Base-by-base conservation (phyloP, 2,329 filamentous ascomycete species). In the Aureobasidium sp. region DNA sequence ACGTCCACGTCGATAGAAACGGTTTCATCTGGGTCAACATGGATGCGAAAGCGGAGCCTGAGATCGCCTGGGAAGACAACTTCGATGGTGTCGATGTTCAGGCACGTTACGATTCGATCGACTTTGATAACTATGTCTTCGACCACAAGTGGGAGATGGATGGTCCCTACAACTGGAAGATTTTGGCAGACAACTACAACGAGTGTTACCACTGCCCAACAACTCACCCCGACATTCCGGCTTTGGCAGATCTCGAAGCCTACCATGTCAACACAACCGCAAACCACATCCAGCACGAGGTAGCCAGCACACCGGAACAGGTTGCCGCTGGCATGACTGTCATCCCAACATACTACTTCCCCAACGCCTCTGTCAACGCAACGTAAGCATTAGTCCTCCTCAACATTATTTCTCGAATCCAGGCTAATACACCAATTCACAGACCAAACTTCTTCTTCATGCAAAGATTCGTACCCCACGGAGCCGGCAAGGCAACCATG, bases 401-500 rank as follows among this genome's bases (percentile, higher is more conserved):
- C 9, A 44, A 17, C 23, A 64, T 65, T 34, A 15, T 2, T 4
- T 7, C 12, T 15, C 20, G 39, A 27, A 36, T 15, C 1, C 65
- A 63, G 23, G n/a, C n/a, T 46, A n/a, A 52, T 50, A 27, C 17
- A 1, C 47, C 1, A 32, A 15, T 3, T 17, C 51, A 20, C 29
- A 82, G 80, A 15, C 79, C 82, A n/a, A 77, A 86, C 72, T 86
- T 61, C 57, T 86, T 87, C 73, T 84, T 85, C 75, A 80, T 86
- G 61, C 83, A 86, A 69, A 77, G 83, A 63, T 86, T 86, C 71
- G 76, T 87, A 13, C 85, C 85, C 13, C 78, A 74, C 52, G 75
- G 77, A 1, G 75, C 84, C 0, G 76, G 73, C 39, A 78, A 73
- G 46, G 81, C 80, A 1, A 74, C 76, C 42, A 86, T 87, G 81